A percentile compares a stretch with the other conserved stretches of the same genome.
Evolutionary conservation across 768 basidiomycete species (phyloP).

Genomic region (Trametes cinnabarina): DNA sequence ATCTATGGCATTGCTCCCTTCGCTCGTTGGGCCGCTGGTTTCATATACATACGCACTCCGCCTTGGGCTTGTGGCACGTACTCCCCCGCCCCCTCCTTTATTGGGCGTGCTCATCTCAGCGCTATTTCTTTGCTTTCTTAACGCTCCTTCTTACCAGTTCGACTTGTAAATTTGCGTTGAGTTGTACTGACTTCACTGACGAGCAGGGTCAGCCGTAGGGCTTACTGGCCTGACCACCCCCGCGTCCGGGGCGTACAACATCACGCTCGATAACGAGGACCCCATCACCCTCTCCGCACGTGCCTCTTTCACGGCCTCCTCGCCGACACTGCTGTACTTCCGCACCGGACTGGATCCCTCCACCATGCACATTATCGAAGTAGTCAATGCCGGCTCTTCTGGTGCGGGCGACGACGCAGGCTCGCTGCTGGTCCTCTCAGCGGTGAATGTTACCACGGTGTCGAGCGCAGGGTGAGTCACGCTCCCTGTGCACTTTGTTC

Average conservation of each 20-base stretch:
- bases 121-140: background rate
- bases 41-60: slow-evolving; percentile 1
- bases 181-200: background rate
- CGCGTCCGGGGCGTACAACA: slow-evolving; percentile 55
- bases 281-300: slow-evolving; percentile 38
- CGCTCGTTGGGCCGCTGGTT: background rate
- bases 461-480: slow-evolving; percentile 37
- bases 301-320: slow-evolving; percentile 46
- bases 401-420: slow-evolving; percentile 28
- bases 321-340: slow-evolving; percentile 60
- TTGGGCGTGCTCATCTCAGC: background rate
- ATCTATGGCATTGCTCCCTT: slow-evolving; percentile 4
- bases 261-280: slow-evolving; percentile 43
- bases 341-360: slow-evolving; percentile 57
- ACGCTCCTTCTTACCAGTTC: background rate
- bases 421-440: slow-evolving; percentile 37
- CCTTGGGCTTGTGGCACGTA: background rate
- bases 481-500: background rate
- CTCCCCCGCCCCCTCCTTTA: slow-evolving; percentile 6
- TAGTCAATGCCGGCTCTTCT: slow-evolving; percentile 54
- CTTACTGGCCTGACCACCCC: slow-evolving; percentile 61
- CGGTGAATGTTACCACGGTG: slow-evolving; percentile 49
- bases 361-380: slow-evolving; percentile 45
- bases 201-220: slow-evolving; percentile 57
- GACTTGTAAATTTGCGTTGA: background rate